These are phyloP conservation scores for Moesziomyces sp. DNA, from an alignment of 1,284 basidiomycete genomes.

Conservation along the genomic window DNA sequence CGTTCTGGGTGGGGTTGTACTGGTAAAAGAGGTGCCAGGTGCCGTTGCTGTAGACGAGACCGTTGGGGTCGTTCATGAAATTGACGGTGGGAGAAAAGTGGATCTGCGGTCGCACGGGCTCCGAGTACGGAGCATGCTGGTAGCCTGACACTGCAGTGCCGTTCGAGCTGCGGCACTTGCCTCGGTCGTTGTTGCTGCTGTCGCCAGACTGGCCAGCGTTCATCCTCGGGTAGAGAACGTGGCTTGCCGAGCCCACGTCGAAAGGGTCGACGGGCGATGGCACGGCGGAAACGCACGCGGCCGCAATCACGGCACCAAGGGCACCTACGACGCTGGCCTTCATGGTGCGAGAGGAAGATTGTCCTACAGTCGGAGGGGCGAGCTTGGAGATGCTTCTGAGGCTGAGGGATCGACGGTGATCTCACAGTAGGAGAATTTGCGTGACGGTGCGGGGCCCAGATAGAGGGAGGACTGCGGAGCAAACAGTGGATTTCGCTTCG, in stretches of 20 bases:
- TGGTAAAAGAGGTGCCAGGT: conserved; percentile 70
- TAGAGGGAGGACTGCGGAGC: not conserved
- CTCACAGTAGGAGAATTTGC: not conserved
- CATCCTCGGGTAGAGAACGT: conserved; percentile 22
- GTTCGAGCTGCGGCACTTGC: conserved; percentile 39
- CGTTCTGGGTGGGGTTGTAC: conserved; percentile 68
- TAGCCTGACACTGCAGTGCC: conserved; percentile 29
- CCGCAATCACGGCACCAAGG: conserved; percentile 20
- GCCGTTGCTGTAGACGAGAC: conserved; percentile 68
- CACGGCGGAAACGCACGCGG: conserved; percentile 21
- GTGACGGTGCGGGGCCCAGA: not conserved
- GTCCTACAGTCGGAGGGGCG: not conserved
- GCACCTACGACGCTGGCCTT: conserved; percentile 22
- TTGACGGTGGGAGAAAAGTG: conserved; percentile 59
- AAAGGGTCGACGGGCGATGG: conserved; percentile 32
- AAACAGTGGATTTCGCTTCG: not conserved
- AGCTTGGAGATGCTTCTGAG: not conserved
- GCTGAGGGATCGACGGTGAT: not conserved
- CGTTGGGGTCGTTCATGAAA: conserved; percentile 71
- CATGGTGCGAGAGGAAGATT: conserved; percentile 6
- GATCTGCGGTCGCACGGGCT: conserved; percentile 53
- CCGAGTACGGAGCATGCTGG: conserved; percentile 33
- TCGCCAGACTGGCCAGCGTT: conserved; percentile 2
- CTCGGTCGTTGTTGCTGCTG: conserved; percentile 9
- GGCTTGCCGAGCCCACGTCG: conserved; percentile 9